Base-by-base conservation (phyloP, 2,329 filamentous ascomycete genomes). In the Penicillium sp. region DNA sequence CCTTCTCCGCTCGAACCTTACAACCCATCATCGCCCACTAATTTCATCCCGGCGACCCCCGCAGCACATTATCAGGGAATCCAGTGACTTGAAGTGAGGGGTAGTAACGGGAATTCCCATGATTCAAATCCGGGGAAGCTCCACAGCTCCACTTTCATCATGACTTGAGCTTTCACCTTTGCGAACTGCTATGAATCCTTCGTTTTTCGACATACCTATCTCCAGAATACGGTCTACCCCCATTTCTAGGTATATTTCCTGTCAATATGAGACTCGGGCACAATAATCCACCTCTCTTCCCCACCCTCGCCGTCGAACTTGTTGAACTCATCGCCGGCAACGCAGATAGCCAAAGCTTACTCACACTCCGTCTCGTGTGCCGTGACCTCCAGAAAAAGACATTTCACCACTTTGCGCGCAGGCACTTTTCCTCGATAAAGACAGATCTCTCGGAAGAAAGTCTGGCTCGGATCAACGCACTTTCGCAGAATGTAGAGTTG, bases 381-480 rank as follows among this genome's bases (percentile, higher is more conserved):
- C 56, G 55, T 3, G 51, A 54, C 8, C 48, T 65, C 2, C 61
- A 66, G 18, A 54, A 37, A 28, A 65, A 64, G 40, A 66, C 63
- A 1, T 65, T 66, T n/a, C 54, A 64, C 42, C 52, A 59, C 19
- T 65, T 65, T 40, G 60, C 61, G 5, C 61, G 53, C 7, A 59
- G 59, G 7, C 64, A 58, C 49, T 64, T 66, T 23, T 54, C 59
- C 1, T 55, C 57, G 5, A 52, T 66, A 43, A 63, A 55, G 10
- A 63, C 62, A 3, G 61, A 66, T 33, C 52, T 66, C 3, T 66
- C 64, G 2, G 46, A 36, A 3, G 55, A 61, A 18, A 66, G 64
- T 23, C 59, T 66, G 8, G 40, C 3, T 31, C 57, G 56, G 4
- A 59, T 66, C 19, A 49, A 63, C 37, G 29, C 56, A 0, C 39